phyloP scores from a whole-genome alignment of 1,284 basidiomycete species.

The Dichomitus squalens region DNA sequence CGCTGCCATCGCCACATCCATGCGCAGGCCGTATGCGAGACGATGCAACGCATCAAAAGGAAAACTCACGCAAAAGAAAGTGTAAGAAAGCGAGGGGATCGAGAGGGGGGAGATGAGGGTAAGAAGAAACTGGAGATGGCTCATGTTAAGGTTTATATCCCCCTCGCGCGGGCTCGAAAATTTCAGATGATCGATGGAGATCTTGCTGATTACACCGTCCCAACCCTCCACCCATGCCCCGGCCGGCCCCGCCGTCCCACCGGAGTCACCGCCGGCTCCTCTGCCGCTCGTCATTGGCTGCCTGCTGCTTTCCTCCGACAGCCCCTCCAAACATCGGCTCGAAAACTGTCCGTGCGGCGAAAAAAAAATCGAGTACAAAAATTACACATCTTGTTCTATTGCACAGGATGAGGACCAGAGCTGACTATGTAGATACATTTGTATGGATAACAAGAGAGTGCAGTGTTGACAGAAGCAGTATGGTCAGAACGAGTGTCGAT shows the following conservation, averaged over 20 bases:
- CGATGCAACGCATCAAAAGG: constrained; percentile 3
- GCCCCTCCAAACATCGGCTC: too few species aligned
- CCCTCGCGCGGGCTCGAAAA: constrained; percentile 35
- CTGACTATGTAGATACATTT: constrained; percentile 24
- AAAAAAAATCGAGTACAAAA: background rate
- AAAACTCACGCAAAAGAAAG: constrained; percentile 36
- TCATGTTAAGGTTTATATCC: constrained; percentile 40
- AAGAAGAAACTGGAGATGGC: constrained; percentile 34
- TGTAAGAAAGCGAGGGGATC: constrained; percentile 33
- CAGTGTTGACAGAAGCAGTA: constrained; percentile 11
- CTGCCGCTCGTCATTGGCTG: constrained; percentile 1
- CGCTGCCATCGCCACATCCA: constrained; percentile 6
- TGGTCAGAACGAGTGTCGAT: constrained; percentile 15
- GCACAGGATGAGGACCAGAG: constrained; percentile 10
- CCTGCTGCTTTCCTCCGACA: background rate
- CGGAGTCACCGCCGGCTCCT: constrained; percentile 27
- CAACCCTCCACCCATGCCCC: constrained; percentile 28
- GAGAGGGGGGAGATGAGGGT: constrained; percentile 37
- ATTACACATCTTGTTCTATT: constrained; percentile 21
- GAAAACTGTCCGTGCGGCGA: too few species aligned
- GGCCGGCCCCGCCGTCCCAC: constrained; percentile 31
- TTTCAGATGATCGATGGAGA: constrained; percentile 41
- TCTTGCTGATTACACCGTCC: constrained; percentile 23
- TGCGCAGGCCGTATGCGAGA: constrained; percentile 6
- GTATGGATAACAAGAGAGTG: constrained; percentile 16